Conservation (phyloP, 257 asterid species). For the Jaltomata sinuosa region DNA sequence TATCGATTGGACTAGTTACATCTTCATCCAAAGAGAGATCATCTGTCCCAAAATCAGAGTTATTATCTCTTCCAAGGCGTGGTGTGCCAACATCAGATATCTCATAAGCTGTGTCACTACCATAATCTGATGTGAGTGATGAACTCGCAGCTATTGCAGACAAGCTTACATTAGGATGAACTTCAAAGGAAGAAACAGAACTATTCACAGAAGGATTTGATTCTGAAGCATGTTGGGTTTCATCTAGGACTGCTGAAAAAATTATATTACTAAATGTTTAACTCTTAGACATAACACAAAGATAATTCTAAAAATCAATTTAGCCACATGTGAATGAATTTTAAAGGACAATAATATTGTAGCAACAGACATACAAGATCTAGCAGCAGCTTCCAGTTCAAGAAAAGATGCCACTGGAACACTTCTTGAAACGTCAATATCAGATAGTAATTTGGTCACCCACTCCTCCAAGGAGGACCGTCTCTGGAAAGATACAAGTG, state of each 20-base stretch:
- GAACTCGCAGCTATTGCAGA: conserved; percentile 49
- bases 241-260: conserved; percentile 83
- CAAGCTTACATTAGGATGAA: conserved; percentile 40
- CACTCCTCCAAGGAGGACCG: conserved; percentile 88
- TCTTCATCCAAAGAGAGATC: conserved; percentile 67
- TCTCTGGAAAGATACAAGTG: conserved; percentile 40
- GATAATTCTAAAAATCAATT: not conserved
- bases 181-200: conserved; percentile 33
- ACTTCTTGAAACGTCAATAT: conserved; percentile 82
- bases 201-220: conserved; percentile 32
- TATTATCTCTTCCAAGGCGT: conserved; percentile 69
- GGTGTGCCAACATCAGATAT: conserved; percentile 77
- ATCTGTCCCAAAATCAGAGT: conserved; percentile 70
- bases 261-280: not conserved
- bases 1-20: conserved; percentile 66
- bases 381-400: conserved; percentile 96
- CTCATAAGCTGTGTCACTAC: conserved; percentile 90
- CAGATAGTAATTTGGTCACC: conserved; percentile 83
- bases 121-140: conserved; percentile 67
- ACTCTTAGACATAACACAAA: not conserved
- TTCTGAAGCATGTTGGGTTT: conserved; percentile 44
- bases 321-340: conserved; percentile 3
- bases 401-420: conserved; percentile 79
- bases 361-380: conserved; percentile 59
- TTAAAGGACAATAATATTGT: not conserved